Evolutionary conservation across 208 protist species (phyloP), one percentile per base, ranked within the genome.

Genomic region (Leishmania mexicana): DNA sequence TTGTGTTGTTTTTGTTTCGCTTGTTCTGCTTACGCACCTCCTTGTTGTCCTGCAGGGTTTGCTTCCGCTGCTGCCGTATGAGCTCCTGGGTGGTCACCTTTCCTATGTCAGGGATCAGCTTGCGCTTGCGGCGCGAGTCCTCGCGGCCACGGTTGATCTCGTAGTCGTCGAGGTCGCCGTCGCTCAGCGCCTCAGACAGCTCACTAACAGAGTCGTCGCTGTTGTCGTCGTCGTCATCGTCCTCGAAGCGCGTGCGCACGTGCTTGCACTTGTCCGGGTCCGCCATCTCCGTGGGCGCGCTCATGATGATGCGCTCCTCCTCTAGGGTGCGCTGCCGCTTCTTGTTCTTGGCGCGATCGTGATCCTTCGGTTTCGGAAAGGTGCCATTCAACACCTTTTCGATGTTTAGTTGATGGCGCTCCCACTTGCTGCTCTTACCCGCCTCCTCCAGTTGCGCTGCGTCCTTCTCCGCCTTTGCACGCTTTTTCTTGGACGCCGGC

Each of bases 51-150:
- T 93, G 89, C 76, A 95, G 51, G 31, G 87, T 88, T 83, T 95
- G 92, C 88, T 93, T 92, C 35, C 94, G 91, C 86, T 95, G 93
- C 89, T 94, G 90, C n/a, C 90, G 89, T 75, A 94, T 90, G 21
- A 95, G 90, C 81, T 96, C 92, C 91, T 94, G 90, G 13, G 93
- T 94, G 35, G 93, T 96, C 28, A 93, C 87, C 81, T 94, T 94
- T 62, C 87, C 86, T 35, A 94, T 85, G 78, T 93, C 83, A n/a
- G 90, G 87, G 24, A 97, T 85, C 31, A 96, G 81, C 42, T 85
- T 81, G 40, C 90, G 87, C 86, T 96, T 96, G 62, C 92, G 89
- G 42, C 94, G 94, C 19, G 87, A 89, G 83, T 97, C 92, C 38
- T 87, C 85, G 51, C 94, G 94, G 21, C 94, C 94, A 35, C 84